phyloP scores from a whole-genome alignment of 2,329 filamentous ascomycete species.

The Colletotrichum coccodes region DNA sequence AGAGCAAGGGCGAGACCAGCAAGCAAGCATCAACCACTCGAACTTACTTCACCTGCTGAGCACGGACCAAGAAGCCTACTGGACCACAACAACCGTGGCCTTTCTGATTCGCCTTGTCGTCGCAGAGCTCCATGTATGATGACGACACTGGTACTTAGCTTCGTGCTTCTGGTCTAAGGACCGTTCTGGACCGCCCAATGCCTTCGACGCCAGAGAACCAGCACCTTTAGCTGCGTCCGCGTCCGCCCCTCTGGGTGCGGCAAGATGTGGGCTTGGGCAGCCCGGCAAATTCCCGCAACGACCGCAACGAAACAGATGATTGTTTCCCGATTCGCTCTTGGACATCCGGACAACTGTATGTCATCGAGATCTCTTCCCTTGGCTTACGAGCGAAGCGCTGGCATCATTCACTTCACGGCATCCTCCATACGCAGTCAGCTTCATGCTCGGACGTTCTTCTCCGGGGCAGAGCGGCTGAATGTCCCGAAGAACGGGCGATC shows the following conservation, averaged over 20 bases:
- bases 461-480: conserved; percentile 14
- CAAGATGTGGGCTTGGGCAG: conserved; percentile 25
- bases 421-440: not conserved
- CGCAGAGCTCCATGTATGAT: conserved; percentile 7
- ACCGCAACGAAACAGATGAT: conserved; percentile 20
- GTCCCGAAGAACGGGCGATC: not conserved
- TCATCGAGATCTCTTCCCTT: conserved; percentile 30
- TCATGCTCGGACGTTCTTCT: conserved; percentile 24
- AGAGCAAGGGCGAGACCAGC: not conserved
- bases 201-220: conserved; percentile 9
- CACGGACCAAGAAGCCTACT: conserved; percentile 4
- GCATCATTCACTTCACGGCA: not conserved
- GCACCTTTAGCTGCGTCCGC: conserved; percentile 5
- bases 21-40: not conserved
- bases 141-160: conserved; percentile 19
- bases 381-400: conserved; percentile 12
- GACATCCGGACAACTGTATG: conserved; percentile 16
- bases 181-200: conserved; percentile 30
- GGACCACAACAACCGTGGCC: not conserved
- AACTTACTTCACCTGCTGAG: conserved; percentile 1
- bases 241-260: conserved; percentile 28
- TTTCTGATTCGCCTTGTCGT: conserved; percentile 7
- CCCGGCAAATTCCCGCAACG: conserved; percentile 25
- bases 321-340: conserved; percentile 28
- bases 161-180: conserved; percentile 18